A percentile compares a stretch with the other conserved stretches of the same genome.
Conservation (phyloP, 192 early-diverging fungal genomes). For the Dissophora globulifera region DNA sequence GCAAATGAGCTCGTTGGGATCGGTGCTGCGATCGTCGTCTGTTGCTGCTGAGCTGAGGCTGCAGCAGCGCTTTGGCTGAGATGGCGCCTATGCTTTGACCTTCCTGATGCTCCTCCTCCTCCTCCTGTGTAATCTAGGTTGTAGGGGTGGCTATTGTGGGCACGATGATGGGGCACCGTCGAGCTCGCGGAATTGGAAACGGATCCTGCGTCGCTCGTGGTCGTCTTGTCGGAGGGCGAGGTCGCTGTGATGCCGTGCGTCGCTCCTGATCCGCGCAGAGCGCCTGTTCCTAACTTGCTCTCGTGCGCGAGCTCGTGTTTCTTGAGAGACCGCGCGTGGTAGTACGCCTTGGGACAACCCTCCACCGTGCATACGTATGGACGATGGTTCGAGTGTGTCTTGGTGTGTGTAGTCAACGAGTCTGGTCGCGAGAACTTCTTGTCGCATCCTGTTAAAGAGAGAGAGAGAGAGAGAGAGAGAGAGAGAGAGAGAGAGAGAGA, state of each 20-base stretch:
- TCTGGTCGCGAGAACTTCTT: conserved; percentile 62
- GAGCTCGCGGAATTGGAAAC: neutral
- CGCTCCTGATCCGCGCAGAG: conserved; percentile 31
- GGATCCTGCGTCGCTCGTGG: conserved; percentile 2
- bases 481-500: no score
- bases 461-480: neutral
- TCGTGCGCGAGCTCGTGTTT: conserved; percentile 70
- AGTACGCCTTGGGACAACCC: conserved; percentile 70
- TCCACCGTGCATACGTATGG: conserved; percentile 63
- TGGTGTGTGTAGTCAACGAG: conserved; percentile 63
- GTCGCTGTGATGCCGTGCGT: conserved; percentile 1
- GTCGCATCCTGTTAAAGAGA: conserved; percentile 47
- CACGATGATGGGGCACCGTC: conserved; percentile 15
- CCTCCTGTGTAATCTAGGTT: conserved; percentile 26
- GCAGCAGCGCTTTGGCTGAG: conserved; percentile 27
- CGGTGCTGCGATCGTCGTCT: neutral
- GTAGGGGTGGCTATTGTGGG: conserved; percentile 42
- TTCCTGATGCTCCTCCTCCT: conserved; percentile 11
- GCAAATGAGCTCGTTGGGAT: neutral
- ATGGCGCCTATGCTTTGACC: conserved; percentile 37
- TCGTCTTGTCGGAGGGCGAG: conserved; percentile 3
- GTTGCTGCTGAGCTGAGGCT: neutral
- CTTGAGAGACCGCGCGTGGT: conserved; percentile 68
- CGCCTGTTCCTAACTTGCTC: conserved; percentile 10
- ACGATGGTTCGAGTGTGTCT: conserved; percentile 66